These are phyloP conservation scores for Paramyrothecium sp. DNA, from an alignment of 2,329 filamentous ascomycete species.

Conservation along the genomic window DNA sequence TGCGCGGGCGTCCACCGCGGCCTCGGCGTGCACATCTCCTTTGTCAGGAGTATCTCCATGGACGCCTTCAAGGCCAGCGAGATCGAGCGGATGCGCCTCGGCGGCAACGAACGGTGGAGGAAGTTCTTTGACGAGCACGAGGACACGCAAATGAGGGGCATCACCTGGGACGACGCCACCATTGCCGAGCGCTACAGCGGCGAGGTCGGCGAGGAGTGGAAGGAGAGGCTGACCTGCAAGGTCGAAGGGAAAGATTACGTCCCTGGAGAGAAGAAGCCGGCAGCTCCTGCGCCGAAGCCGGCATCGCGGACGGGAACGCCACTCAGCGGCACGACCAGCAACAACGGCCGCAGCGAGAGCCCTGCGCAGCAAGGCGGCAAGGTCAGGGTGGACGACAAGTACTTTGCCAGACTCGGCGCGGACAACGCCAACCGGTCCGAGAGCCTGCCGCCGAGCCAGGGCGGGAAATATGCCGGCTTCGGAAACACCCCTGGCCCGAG, in stretches of 20 bases:
- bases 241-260: conserved; percentile 88
- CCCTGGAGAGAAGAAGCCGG: conserved; percentile 60
- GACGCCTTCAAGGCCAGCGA: conserved; percentile 94
- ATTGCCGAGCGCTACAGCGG: conserved; percentile 89
- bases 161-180: conserved; percentile 81
- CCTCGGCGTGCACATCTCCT: conserved; percentile 96
- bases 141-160: conserved; percentile 63
- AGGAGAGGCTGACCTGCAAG: conserved; percentile 82
- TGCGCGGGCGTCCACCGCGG: conserved; percentile 94
- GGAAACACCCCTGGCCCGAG: conserved; percentile 69
- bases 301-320: conserved; percentile 38
- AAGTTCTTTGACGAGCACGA: conserved; percentile 78
- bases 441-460: conserved; percentile 78
- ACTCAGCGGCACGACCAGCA: conserved; percentile 35
- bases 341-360: conserved; percentile 38
- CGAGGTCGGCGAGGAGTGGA: conserved; percentile 92
- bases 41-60: conserved; percentile 97
- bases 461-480: conserved; percentile 90
- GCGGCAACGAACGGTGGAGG: conserved; percentile 86
- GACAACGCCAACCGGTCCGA: conserved; percentile 78
- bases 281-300: conserved; percentile 26
- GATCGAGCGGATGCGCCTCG: conserved; percentile 89
- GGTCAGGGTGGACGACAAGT: conserved; percentile 75
- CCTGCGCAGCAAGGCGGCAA: conserved; percentile 36
- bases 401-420: conserved; percentile 81